Base-by-base conservation (phyloP, 331 rosid species). In the Pyracantha coccinea region DNA sequence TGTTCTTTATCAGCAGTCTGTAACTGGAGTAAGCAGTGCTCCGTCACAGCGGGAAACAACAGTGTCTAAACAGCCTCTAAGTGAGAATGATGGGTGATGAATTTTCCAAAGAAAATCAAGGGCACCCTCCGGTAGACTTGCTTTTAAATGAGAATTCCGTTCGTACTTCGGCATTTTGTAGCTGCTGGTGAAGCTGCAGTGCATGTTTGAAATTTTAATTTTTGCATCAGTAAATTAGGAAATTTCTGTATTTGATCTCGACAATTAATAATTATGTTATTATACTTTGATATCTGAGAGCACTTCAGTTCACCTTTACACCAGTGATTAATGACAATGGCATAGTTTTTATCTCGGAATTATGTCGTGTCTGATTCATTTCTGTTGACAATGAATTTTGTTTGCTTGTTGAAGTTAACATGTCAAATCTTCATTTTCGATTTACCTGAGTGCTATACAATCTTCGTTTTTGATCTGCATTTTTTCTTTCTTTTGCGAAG, bases 1-100 rank as follows among this genome's bases (percentile, higher is more conserved):
- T 15, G 83, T 94, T 79, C 87, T 94, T 64, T 91, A 94, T 83
- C 98, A 94, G 81, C 98, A 94, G 71, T 94, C 98, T 0, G 98
- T 94, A 8, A 85, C 95, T 41, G 81, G 83, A 58, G 58, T 80
- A 70, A 76, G 74, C 32, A 79, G 31, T 73, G 72, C 84, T 45
- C 79, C 89, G 4, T 41, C 75, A 6, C 89, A 74, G 72, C 80
- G 83, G 0, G 87, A 85, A 1, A 14, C 81, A 12, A 62, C 78
- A 45, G 85, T 64, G 28, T 83, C 88, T 24, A 89, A 88, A 77
- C 89, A 79, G 47, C 13, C 69, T 2, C 86, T 81, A 55, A 38
- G 72, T 32, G 90, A 86, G 28, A 74, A 29, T 32, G 80, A 44
- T 64, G 83, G 14, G 16, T n/a, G 84, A 76, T 76, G 82, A 77